Conservation (phyloP, 352 stramenopile genomes). For the Blastocystis sp. region DNA sequence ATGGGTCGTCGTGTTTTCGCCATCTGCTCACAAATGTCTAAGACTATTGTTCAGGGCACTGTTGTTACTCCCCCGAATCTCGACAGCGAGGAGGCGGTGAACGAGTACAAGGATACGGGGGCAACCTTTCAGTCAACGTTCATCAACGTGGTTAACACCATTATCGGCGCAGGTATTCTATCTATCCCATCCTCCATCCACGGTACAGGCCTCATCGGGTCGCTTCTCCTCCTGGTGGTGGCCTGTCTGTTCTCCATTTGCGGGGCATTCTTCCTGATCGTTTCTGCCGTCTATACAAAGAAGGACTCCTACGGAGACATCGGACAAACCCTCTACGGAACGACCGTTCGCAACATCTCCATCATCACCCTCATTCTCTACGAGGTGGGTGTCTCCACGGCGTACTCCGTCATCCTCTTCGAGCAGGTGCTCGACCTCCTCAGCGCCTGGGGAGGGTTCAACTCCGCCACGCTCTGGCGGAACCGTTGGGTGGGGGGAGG, state of each 20-base stretch:
- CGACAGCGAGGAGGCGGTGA: not conserved
- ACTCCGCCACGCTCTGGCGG: not conserved
- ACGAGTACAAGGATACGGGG: constrained; percentile 2
- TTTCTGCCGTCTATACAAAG: constrained; percentile 47
- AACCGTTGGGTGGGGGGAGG: constrained; percentile 6
- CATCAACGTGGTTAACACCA: constrained; percentile 71
- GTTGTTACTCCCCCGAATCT: not conserved
- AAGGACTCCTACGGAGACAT: constrained; percentile 54
- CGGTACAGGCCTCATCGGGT: constrained; percentile 67
- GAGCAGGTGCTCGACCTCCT: constrained; percentile 65
- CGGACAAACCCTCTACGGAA: constrained; percentile 31
- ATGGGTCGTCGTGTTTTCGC: not conserved
- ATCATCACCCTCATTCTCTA: constrained; percentile 67
- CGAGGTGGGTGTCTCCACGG: constrained; percentile 56
- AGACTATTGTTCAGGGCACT: not conserved
- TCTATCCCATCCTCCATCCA: constrained; percentile 71
- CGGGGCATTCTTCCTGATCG: constrained; percentile 42
- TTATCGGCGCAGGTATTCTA: constrained; percentile 71
- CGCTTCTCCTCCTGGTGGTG: constrained; percentile 55
- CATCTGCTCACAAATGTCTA: not conserved
- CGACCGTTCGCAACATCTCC: not conserved
- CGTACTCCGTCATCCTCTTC: constrained; percentile 66
- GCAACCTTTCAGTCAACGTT: constrained; percentile 48
- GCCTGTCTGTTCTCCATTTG: constrained; percentile 36
- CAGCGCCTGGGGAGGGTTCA: not conserved